Conservation (phyloP, 768 basidiomycete genomes). For the Mycena epipterygia region DNA sequence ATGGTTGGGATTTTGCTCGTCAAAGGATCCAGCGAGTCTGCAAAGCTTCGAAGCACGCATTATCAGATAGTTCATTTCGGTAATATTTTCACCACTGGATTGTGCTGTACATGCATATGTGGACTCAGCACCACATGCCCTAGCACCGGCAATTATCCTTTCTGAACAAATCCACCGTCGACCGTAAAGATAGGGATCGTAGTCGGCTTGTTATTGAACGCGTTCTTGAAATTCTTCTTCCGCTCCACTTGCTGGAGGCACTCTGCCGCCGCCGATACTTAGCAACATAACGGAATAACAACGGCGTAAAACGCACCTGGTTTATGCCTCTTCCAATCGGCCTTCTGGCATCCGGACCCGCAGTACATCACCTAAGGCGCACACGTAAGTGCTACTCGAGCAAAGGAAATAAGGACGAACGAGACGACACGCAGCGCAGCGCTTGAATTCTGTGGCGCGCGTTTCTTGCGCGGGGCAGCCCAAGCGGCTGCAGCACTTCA, state of each 20-base stretch:
- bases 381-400: neutral
- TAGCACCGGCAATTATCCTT: too few relatives aligned
- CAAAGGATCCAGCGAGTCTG: too few relatives aligned
- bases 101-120: too few relatives aligned
- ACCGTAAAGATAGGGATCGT: neutral
- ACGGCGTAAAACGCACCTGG: slow-evolving; percentile 1
- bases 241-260: neutral
- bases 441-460: neutral
- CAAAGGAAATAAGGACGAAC: neutral
- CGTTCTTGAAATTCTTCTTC: neutral
- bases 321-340: slow-evolving; percentile 47
- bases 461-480: neutral
- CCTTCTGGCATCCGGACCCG: slow-evolving; percentile 45
- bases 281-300: too few relatives aligned
- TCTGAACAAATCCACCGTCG: neutral
- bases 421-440: neutral
- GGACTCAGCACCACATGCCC: too few relatives aligned
- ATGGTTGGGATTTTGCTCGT: too few relatives aligned
- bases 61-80: too few relatives aligned
- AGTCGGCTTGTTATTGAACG: neutral
- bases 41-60: too few relatives aligned
- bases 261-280: neutral
- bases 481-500: slow-evolving; percentile 1
- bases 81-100: too few relatives aligned
- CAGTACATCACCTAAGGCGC: slow-evolving; percentile 43